Evolutionary conservation across 164 flowering plant genomes (phyloP), one percentile per base, ranked within the genome.

Genomic region (Magnolia sinica): DNA sequence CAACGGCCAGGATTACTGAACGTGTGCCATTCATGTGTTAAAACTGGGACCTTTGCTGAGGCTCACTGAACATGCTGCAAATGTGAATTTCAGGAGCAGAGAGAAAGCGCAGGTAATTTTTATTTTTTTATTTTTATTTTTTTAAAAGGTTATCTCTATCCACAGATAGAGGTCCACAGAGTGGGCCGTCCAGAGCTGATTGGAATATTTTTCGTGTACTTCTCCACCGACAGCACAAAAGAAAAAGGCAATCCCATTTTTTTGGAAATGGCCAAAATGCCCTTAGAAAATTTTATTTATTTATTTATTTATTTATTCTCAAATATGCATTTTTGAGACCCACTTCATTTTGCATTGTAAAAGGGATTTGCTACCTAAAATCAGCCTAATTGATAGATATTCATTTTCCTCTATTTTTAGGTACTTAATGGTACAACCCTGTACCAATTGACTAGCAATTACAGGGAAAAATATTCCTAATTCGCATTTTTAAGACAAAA

Each of bases 151-250:
- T 24, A 76, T 70, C 73, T 76, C 7, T 20, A 63, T 70, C 74
- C 22, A 76, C 16, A 63, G 64, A 19, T 19, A 64, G 52, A 11
- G 68, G 70, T 23, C 61, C 61, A 11, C 61, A 0, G 0, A 16
- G 61, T 55, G 61, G 16, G 16, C 14, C 77, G 27, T 49, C 50
- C 10, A 69, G 70, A 63, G 74, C 3, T 74, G 77, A 69, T 78
- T 69, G 81, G 81, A 74, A 74, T 78, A 74, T 69, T 63, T 75
- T 71, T 23, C 45, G 27, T 61, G 77, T 78, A 70, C 74, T 74
- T 74, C 37, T 50, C 77, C 81, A 74, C 81, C 81, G 81, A 78
- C 81, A 78, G 69, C 45, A 37, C 45, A 37, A 68, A 24, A 24
- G 22, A 74, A 74, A 74, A 74, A 23, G 31, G 23, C 6, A 23